Evolutionary conservation across 192 early-diverging fungal species (phyloP).

Genomic region (Coemansia asiatica): DNA sequence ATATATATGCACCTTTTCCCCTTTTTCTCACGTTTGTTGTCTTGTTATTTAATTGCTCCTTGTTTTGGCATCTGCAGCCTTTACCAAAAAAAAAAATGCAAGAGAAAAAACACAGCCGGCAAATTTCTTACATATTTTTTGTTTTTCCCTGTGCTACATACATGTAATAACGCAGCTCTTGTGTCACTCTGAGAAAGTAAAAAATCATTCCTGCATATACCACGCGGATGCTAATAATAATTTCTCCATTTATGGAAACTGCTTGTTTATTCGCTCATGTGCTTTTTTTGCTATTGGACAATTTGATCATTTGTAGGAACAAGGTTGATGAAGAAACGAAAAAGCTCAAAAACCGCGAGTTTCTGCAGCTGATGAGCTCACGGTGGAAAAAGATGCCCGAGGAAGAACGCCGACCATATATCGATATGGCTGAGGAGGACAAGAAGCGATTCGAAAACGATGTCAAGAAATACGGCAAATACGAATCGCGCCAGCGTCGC

Average conservation of each 20-base stretch:
- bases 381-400: slow-evolving; percentile 53
- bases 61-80: no score
- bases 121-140: no score
- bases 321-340: slow-evolving; percentile 45
- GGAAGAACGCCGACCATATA: slow-evolving; percentile 42
- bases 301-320: slow-evolving; percentile 36
- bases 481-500: slow-evolving; percentile 54
- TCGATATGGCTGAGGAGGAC: slow-evolving; percentile 47
- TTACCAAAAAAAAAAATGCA: no score
- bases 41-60: no score
- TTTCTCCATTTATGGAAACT: neutral
- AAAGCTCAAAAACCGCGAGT: slow-evolving; percentile 56
- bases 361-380: slow-evolving; percentile 55
- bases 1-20: no score
- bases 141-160: no score
- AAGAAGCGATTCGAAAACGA: slow-evolving; percentile 52
- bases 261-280: no score
- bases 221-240: no score
- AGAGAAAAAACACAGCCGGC: no score
- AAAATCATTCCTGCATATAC: no score
- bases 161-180: neutral
- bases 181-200: neutral
- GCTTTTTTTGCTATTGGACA: no score
- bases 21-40: no score
- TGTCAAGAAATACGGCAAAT: slow-evolving; percentile 50